These are phyloP conservation scores for Stagonosporopsis cucurbitacearum DNA, from an alignment of 2,329 filamentous ascomycete species.

Conservation along the genomic window DNA sequence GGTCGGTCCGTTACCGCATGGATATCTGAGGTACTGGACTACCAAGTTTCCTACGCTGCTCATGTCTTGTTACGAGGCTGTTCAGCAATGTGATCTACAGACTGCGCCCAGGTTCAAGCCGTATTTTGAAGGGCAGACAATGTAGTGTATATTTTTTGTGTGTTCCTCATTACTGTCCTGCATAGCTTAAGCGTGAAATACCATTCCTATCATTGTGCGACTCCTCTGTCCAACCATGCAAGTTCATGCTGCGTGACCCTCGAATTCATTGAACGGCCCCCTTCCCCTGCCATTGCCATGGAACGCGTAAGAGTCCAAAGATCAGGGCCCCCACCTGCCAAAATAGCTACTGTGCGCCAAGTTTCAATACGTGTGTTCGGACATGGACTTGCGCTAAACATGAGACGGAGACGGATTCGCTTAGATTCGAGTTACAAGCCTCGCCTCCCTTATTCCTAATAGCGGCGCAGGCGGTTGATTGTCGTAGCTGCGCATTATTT, in stretches of 20 bases:
- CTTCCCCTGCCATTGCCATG: conserved; percentile 1
- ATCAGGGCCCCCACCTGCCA: conserved; percentile 15
- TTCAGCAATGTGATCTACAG: conserved; percentile 70
- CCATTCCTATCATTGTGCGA: background rate
- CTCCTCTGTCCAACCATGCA: background rate
- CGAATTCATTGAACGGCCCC: background rate
- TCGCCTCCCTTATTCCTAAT: conserved; percentile 1
- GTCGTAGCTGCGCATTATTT: conserved; percentile 9
- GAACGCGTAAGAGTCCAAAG: conserved; percentile 10
- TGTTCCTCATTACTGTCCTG: background rate
- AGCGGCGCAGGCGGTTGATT: conserved; percentile 13
- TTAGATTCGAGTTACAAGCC: conserved; percentile 16
- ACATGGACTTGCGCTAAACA: conserved; percentile 14
- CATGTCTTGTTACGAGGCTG: conserved; percentile 77
- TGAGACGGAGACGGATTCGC: conserved; percentile 19
- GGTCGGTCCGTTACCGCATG: conserved; percentile 78
- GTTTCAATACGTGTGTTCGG: conserved; percentile 17
- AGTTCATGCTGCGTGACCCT: background rate
- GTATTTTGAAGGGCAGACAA: conserved; percentile 62
- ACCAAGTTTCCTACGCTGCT: conserved; percentile 78
- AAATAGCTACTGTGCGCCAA: conserved; percentile 18
- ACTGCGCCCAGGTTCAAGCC: conserved; percentile 71
- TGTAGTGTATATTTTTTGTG: conserved; percentile 10
- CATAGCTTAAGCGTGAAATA: conserved; percentile 4
- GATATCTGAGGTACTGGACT: conserved; percentile 86